phyloP scores from a whole-genome alignment of 805 yeast genomes.

The Komagataella populi region DNA sequence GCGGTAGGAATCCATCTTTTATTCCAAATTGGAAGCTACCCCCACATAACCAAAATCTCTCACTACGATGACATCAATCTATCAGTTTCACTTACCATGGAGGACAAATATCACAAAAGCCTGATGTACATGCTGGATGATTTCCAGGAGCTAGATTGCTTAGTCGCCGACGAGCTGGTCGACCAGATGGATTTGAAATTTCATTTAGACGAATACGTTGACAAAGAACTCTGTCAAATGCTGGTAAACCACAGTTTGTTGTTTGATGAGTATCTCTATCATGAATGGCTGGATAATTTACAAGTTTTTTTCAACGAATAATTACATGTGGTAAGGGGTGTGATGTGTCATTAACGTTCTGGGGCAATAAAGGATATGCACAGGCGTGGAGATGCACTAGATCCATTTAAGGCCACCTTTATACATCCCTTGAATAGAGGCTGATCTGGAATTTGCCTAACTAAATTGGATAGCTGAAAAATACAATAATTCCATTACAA shows the following conservation, averaged over 20 bases:
- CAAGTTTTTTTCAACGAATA: neutral
- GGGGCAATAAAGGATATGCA: no score
- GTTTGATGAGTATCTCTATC: neutral
- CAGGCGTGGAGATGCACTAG: no score
- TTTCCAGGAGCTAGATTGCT: constrained; percentile 27
- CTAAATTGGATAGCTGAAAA: no score
- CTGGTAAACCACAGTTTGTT: neutral
- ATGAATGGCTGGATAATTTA: neutral
- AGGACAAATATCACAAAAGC: constrained; percentile 11
- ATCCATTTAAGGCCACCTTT: no score
- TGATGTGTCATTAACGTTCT: no score
- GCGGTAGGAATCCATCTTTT: constrained; percentile 5
- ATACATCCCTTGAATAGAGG: no score
- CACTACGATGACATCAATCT: constrained; percentile 3
- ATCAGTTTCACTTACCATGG: constrained; percentile 4
- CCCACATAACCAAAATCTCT: constrained; percentile 3
- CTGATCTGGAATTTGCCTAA: no score
- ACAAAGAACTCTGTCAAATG: neutral
- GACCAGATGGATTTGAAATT: neutral
- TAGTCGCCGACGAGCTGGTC: neutral
- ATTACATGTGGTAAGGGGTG: neutral
- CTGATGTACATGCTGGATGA: constrained; percentile 31
- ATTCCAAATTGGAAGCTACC: constrained; percentile 1
- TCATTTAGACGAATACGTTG: neutral
- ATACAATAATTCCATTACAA: neutral